Percentiles rank a stretch among this genome's conserved stretches.
These are phyloP conservation scores for Fusarium nygamai DNA, from an alignment of 2,329 filamentous ascomycete species.

Conservation along the genomic window DNA sequence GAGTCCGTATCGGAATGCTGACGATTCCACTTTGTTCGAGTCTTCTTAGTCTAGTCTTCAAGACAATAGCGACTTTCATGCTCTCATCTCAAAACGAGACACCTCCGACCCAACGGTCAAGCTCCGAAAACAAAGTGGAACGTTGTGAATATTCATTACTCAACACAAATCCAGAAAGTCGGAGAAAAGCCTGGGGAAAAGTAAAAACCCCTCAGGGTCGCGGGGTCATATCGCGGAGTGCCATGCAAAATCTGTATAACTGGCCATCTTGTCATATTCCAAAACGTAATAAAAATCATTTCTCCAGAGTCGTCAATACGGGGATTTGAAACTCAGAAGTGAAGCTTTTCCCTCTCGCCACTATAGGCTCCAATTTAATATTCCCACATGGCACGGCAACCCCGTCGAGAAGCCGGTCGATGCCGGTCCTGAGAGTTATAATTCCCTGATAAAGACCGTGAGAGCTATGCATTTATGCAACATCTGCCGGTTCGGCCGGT, in stretches of 20 bases:
- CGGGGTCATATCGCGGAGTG: conserved; percentile 27
- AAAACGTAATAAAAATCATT: conserved; percentile 31
- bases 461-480: background rate
- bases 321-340: conserved; percentile 9
- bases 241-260: background rate
- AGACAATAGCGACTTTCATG: background rate
- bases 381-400: conserved; percentile 18
- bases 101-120: background rate
- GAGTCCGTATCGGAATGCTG: too few relatives aligned
- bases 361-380: conserved; percentile 23
- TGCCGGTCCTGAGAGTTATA: conserved; percentile 16
- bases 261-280: conserved; percentile 14
- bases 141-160: conserved; percentile 10
- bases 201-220: conserved; percentile 12
- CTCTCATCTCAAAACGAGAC: background rate
- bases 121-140: background rate
- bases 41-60: background rate
- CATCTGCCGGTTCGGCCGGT: conserved; percentile 23
- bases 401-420: conserved; percentile 27
- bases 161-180: conserved; percentile 12
- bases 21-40: background rate
- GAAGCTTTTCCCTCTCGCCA: conserved; percentile 16
- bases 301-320: conserved; percentile 17
- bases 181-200: conserved; percentile 10
- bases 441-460: background rate